Base-by-base conservation (phyloP, 2,329 filamentous ascomycete genomes). In the Sporothrix curviconia region DNA sequence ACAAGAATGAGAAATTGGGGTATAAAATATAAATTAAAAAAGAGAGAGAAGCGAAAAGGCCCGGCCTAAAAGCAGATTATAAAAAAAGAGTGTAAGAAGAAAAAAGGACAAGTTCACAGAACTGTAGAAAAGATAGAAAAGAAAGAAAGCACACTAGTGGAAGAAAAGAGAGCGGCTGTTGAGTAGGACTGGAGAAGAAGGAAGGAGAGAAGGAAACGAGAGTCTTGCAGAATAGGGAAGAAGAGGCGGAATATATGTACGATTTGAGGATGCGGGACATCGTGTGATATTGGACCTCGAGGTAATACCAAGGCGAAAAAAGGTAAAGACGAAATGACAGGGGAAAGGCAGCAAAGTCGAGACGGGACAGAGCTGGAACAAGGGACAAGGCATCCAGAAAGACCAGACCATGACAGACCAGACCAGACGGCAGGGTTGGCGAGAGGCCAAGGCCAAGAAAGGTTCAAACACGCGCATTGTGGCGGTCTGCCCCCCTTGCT, bases 81-180 rank as follows among this genome's bases (percentile, higher is more conserved):
- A n/a, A 59, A 54, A 53, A 55, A 36, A 53, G 30, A 58, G 34
- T 36, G 37, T 43, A 36, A 44, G 25, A n/a, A 42, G 24, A 55
- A 52, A 19, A 24, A 8, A 32, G 4, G 17, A 34, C 32, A 55
- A 60, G 61, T 62, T 62, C 59, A 56, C 61, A 62, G 60, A 63
- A 62, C 61, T 57, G 44, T n/a, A n/a, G n/a, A n/a, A n/a, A n/a
- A n/a, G n/a, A n/a, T 53, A 47, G 37, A 55, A 60, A 52, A 46
- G 44, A 54, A 54, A 55, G 43, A 46, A 56, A 56, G 37, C 25
- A 57, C 22, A 58, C 28, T 52, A 40, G 39, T n/a, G 40, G 49
- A 36, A 32, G 15, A 28, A 53, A 47, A 36, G 34, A 60, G 54
- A 47, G 59, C 22, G 52, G 44, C 52, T 44, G 39, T 46, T 55